Percentiles rank a stretch among this genome's conserved stretches.
Conservation (phyloP, 257 asterid species). For the Leonotis leonurus region DNA sequence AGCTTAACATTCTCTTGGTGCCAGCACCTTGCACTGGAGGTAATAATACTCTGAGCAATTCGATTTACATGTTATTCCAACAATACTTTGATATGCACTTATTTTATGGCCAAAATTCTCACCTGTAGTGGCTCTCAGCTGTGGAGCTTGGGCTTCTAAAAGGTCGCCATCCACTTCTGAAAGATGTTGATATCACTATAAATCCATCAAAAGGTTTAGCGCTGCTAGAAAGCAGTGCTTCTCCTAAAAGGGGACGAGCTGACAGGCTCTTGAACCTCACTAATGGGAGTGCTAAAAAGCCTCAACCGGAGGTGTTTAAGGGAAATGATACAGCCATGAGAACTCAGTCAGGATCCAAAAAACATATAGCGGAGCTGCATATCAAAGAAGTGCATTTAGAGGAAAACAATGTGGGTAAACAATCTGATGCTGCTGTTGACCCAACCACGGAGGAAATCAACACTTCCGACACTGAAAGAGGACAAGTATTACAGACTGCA, state of each 20-base stretch:
- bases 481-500: slow-evolving; percentile 62
- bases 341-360: slow-evolving; percentile 24
- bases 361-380: slow-evolving; percentile 22
- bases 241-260: slow-evolving; percentile 25
- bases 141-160: slow-evolving; percentile 95
- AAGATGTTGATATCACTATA: slow-evolving; percentile 70
- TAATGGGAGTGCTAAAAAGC: slow-evolving; percentile 25
- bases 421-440: slow-evolving; percentile 29
- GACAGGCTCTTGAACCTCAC: slow-evolving; percentile 32
- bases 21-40: slow-evolving; percentile 79
- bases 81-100: not conserved
- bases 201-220: slow-evolving; percentile 62
- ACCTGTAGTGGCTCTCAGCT: slow-evolving; percentile 80
- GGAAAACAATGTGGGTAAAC: slow-evolving; percentile 16
- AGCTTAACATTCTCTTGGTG: slow-evolving; percentile 51
- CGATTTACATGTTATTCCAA: not conserved
- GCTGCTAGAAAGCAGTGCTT: slow-evolving; percentile 31
- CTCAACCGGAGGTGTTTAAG: slow-evolving; percentile 27
- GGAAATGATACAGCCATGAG: slow-evolving; percentile 21
- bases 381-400: slow-evolving; percentile 21
- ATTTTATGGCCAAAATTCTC: slow-evolving; percentile 18
- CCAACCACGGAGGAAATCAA: slow-evolving; percentile 26
- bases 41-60: slow-evolving; percentile 18
- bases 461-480: slow-evolving; percentile 48
- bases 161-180: slow-evolving; percentile 92